Evolutionary conservation across 345 rosid genomes (phyloP), one percentile per base, ranked within the genome.

Genomic region (Camelina neglecta): DNA sequence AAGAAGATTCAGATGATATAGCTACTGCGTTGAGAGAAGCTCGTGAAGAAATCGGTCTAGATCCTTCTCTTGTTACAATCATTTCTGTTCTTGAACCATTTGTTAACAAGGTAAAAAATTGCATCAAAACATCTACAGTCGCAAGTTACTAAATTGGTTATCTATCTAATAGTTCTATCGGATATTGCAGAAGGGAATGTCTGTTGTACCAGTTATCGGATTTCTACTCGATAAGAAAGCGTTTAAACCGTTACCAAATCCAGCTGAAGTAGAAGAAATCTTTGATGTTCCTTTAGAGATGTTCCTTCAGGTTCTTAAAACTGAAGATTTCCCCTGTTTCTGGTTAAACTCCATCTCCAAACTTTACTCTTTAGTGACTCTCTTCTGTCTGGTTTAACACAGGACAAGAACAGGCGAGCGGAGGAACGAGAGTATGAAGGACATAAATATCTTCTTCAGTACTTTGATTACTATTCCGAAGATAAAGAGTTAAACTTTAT

Each of bases 271-370:
- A 4, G 88, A 92, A 82, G 84, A 81, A 5, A 80, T 92, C 64
- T 88, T 89, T 16, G 89, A 91, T 77, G 88, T 73, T 26, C 91
- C 95, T 0, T 74, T 89, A 16, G 91, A 88, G 61, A 91, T 91
- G 94, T 91, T 91, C 78, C 85, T 91, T 29, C 84, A 88, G 94
- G 93, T 77, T 7, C 5, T 21, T 20, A 1, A 29, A 73, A 48
- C 11, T 1, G 21, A 64, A 61, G 51, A 58, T 24, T 44, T 0
- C 36, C 54, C 23, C 29, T 36, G 35, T 65, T 35, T 60, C 11
- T 45, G 31, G 41, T 48, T 58, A n/a, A 13, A 8, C 41, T 69
- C 35, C 3, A 45, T 33, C 1, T 2, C 23, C 8, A 57, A 26
- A 24, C 3, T 11, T 54, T 35, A 9, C 41, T 64, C 38, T 21